These are phyloP conservation scores for Ramaria rubella DNA, from an alignment of 768 basidiomycete species.

Conservation along the genomic window DNA sequence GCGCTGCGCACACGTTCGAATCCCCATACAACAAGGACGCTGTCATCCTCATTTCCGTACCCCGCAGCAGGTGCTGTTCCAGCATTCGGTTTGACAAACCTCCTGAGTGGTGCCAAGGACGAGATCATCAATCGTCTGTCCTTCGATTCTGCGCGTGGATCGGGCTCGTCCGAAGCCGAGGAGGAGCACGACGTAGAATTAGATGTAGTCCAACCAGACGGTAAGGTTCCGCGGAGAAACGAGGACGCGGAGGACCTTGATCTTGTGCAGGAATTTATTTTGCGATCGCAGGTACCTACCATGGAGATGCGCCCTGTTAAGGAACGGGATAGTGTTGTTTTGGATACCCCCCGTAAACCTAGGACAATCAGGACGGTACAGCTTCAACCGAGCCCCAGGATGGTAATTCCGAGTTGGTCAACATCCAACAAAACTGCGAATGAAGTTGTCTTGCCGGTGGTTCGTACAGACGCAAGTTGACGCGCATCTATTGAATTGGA, in stretches of 20 bases:
- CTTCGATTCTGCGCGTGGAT: slow-evolving; percentile 34
- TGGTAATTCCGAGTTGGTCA: slow-evolving; percentile 9
- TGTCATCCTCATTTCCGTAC: slow-evolving; percentile 23
- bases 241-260: background rate
- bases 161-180: slow-evolving; percentile 5
- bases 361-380: slow-evolving; percentile 1
- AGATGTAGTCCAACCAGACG: background rate
- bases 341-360: background rate
- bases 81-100: slow-evolving; percentile 16
- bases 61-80: background rate
- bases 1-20: slow-evolving; percentile 10
- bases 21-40: slow-evolving; percentile 24
- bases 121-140: slow-evolving; percentile 50
- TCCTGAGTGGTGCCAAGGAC: slow-evolving; percentile 48
- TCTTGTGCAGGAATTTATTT: background rate
- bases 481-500: too few relatives aligned
- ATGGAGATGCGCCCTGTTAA: background rate
- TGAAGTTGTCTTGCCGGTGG: too few relatives aligned
- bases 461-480: too few relatives aligned
- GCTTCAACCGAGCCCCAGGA: slow-evolving; percentile 7
- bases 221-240: background rate
- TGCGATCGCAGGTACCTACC: background rate
- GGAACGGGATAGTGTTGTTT: background rate
- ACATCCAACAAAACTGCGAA: too few relatives aligned
- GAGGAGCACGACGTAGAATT: slow-evolving; percentile 2